These are phyloP conservation scores for Hymenoscyphus repandus DNA, from an alignment of 2,329 filamentous ascomycete genomes.

Conservation along the genomic window DNA sequence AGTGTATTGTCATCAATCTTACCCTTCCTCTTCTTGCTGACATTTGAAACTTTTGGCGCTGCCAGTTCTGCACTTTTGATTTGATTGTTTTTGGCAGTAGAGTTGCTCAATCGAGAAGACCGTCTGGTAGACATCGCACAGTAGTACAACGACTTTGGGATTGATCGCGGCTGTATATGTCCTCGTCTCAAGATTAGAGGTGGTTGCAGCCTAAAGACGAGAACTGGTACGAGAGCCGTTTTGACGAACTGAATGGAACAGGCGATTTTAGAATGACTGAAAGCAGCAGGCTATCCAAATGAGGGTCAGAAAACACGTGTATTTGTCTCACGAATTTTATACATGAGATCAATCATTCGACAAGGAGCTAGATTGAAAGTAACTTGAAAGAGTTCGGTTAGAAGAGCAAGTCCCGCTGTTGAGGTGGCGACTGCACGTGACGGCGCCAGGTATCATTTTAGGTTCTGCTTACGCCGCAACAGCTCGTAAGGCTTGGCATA, in stretches of 20 bases:
- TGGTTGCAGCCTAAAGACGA: constrained; percentile 16
- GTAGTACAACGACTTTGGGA: not conserved
- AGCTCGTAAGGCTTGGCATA: too few relatives aligned
- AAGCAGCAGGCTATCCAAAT: not conserved
- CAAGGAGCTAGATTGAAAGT: too few relatives aligned
- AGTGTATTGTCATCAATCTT: constrained; percentile 15
- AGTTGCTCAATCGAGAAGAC: constrained; percentile 25
- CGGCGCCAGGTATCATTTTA: constrained; percentile 1
- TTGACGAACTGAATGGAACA: not conserved
- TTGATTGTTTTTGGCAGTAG: constrained; percentile 11
- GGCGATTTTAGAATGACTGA: too few relatives aligned
- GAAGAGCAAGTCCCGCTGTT: too few relatives aligned
- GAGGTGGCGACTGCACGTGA: too few relatives aligned
- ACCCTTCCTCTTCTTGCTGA: constrained; percentile 25
- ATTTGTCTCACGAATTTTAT: too few relatives aligned
- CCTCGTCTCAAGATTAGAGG: not conserved
- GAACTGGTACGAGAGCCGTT: constrained; percentile 2
- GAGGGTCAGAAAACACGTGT: too few relatives aligned
- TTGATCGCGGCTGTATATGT: too few relatives aligned
- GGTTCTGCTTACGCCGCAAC: too few relatives aligned
- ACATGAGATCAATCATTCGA: too few relatives aligned
- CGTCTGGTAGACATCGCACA: constrained; percentile 26
- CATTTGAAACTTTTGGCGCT: constrained; percentile 13
- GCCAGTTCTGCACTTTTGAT: constrained; percentile 1
- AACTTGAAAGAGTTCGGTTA: too few relatives aligned